Conservation (phyloP, 306 rosid species). For the Medicago truncatula region DNA sequence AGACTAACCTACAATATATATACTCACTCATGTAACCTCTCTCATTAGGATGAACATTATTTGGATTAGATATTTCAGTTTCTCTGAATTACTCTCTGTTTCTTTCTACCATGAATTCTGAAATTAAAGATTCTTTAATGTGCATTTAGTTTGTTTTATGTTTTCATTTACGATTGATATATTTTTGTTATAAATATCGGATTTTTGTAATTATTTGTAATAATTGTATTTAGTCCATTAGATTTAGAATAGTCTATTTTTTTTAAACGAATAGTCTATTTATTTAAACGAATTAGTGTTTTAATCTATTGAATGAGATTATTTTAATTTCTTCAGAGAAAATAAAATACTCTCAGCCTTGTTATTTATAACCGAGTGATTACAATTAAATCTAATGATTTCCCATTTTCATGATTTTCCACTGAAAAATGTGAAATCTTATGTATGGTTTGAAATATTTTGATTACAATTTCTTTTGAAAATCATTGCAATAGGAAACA, state of each 20-base stretch:
- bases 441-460: neutral
- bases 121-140: neutral
- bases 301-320: no score
- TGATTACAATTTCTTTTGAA: neutral
- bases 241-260: neutral
- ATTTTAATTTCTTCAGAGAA: no score
- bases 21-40: neutral
- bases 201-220: neutral
- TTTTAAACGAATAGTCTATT: no score
- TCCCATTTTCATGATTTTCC: neutral
- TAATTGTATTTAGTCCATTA: neutral
- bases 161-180: neutral
- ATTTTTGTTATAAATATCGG: neutral
- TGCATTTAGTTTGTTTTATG: slow-evolving; percentile 13
- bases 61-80: neutral
- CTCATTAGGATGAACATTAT: neutral
- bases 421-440: neutral
- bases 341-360: no score
- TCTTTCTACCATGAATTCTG: neutral
- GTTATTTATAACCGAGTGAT: no score
- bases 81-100: neutral
- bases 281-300: neutral
- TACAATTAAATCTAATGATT: neutral
- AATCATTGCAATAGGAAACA: no score
- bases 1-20: neutral